Conservation (phyloP, 2,329 filamentous ascomycete genomes). For the Microdochium trichocladiopsis region DNA sequence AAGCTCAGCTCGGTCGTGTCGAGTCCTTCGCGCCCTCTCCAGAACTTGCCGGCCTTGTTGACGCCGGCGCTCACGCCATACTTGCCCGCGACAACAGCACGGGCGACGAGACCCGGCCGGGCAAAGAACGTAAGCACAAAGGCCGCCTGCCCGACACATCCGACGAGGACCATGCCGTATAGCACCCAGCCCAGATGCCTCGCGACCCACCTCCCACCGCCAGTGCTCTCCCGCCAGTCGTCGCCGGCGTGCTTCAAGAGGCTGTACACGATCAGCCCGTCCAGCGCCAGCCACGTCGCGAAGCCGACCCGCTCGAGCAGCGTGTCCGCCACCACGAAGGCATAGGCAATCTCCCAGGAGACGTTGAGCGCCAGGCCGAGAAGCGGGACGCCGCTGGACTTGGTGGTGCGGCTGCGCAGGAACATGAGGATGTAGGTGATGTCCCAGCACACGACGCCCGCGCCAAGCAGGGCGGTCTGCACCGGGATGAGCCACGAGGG, state of each 20-base stretch:
- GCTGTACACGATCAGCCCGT: conserved; percentile 37
- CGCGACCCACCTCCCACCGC: conserved; percentile 32
- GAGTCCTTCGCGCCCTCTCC: conserved; percentile 27
- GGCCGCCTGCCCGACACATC: conserved; percentile 28
- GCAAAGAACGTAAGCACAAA: conserved; percentile 41
- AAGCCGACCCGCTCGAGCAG: conserved; percentile 36
- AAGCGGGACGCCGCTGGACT: conserved; percentile 41
- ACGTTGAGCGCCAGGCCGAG: conserved; percentile 41
- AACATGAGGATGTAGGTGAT: conserved; percentile 38
- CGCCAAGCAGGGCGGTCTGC: conserved; percentile 22
- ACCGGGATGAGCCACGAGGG: conserved; percentile 9
- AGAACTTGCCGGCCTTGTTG: conserved; percentile 37
- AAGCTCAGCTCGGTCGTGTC: conserved; percentile 43
- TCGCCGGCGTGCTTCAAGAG: conserved; percentile 33
- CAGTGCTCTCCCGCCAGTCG: conserved; percentile 31
- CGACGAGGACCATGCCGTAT: conserved; percentile 23
- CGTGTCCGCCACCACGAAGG: conserved; percentile 35
- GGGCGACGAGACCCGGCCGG: too few relatives aligned
- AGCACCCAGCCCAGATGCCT: conserved; percentile 30
- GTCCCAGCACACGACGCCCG: conserved; percentile 32
- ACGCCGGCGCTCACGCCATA: too few relatives aligned
- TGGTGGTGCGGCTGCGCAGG: conserved; percentile 33
- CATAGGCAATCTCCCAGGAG: conserved; percentile 44
- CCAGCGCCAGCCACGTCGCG: conserved; percentile 39
- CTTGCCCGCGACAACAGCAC: too few relatives aligned